phyloP scores from a whole-genome alignment of 2,329 filamentous ascomycete genomes.

The Aspergillus sergii region DNA sequence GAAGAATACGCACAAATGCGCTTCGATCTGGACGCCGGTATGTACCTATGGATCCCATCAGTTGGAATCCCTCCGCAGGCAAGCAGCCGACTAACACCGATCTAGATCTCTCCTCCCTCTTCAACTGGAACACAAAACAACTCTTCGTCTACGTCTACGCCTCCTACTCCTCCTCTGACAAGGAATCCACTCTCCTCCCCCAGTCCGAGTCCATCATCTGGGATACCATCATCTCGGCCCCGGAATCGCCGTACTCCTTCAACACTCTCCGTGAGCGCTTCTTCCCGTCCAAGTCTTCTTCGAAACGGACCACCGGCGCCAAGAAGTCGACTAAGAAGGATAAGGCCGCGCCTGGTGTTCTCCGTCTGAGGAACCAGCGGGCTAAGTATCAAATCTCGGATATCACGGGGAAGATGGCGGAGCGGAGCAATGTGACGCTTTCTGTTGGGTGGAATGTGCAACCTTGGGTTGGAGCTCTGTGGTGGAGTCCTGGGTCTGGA shows the following conservation, averaged over 20 bases:
- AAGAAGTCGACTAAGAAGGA: constrained; percentile 23
- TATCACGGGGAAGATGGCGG: constrained; percentile 75
- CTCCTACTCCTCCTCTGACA: constrained; percentile 56
- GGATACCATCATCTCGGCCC: constrained; percentile 88
- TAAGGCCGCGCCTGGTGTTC: constrained; percentile 56
- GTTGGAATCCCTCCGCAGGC: neutral
- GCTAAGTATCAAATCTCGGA: constrained; percentile 98
- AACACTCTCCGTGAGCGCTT: constrained; percentile 40
- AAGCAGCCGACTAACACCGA: neutral
- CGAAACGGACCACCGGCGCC: constrained; percentile 26
- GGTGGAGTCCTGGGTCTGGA: constrained; percentile 68
- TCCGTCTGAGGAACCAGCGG: constrained; percentile 79
- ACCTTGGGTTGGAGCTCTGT: constrained; percentile 88
- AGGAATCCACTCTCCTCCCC: constrained; percentile 24
- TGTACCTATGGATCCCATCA: neutral
- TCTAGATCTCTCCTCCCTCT: constrained; percentile 80
- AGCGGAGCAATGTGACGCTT: constrained; percentile 72
- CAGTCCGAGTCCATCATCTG: constrained; percentile 78
- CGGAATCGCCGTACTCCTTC: constrained; percentile 45
- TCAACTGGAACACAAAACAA: constrained; percentile 99
- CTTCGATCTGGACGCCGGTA: constrained; percentile 84
- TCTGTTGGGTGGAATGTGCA: constrained; percentile 94
- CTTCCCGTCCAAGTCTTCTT: constrained; percentile 28
- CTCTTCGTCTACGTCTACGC: constrained; percentile 95
- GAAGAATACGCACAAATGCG: constrained; percentile 95